Evolutionary conservation across 176 grass and related monocot species (phyloP).

Genomic region (Saccharum spontaneum): DNA sequence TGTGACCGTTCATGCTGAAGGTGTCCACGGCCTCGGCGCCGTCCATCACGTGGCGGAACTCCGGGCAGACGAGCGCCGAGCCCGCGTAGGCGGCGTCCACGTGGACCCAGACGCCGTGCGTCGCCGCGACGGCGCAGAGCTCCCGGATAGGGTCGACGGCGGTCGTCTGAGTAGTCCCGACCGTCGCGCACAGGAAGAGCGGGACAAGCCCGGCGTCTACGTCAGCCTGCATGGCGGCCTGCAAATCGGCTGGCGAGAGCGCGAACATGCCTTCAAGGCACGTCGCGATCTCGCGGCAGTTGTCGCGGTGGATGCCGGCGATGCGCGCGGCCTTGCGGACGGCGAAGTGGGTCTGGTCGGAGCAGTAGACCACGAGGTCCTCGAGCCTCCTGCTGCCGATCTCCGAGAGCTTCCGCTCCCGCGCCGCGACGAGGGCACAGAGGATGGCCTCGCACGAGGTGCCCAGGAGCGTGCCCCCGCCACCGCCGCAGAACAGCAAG

Average conservation of each 20-base stretch:
- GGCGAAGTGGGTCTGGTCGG: slow-evolving; percentile 68
- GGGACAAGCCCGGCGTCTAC: slow-evolving; percentile 45
- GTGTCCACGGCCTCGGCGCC: slow-evolving; percentile 51
- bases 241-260: slow-evolving; percentile 33
- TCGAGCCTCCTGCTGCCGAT: slow-evolving; percentile 21
- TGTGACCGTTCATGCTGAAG: slow-evolving; percentile 63
- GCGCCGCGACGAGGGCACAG: slow-evolving; percentile 47
- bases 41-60: slow-evolving; percentile 41
- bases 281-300: slow-evolving; percentile 52
- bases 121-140: slow-evolving; percentile 30
- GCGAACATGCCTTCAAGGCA: slow-evolving; percentile 22
- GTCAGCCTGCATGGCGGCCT: slow-evolving; percentile 42
- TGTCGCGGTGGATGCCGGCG: slow-evolving; percentile 46
- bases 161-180: slow-evolving; percentile 54
- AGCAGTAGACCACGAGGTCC: slow-evolving; percentile 60
- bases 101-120: slow-evolving; percentile 47
- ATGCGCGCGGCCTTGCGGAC: slow-evolving; percentile 50
- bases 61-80: slow-evolving; percentile 53
- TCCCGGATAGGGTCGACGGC: slow-evolving; percentile 45
- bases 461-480: slow-evolving; percentile 54
- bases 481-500: slow-evolving; percentile 45
- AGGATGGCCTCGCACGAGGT: slow-evolving; percentile 68
- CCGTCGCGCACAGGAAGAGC: slow-evolving; percentile 54
- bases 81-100: slow-evolving; percentile 61
- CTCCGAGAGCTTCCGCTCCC: slow-evolving; percentile 45